These are phyloP conservation scores for Cryptococcus jaspeensis DNA, from an alignment of 1,284 basidiomycete species.

Conservation along the genomic window DNA sequence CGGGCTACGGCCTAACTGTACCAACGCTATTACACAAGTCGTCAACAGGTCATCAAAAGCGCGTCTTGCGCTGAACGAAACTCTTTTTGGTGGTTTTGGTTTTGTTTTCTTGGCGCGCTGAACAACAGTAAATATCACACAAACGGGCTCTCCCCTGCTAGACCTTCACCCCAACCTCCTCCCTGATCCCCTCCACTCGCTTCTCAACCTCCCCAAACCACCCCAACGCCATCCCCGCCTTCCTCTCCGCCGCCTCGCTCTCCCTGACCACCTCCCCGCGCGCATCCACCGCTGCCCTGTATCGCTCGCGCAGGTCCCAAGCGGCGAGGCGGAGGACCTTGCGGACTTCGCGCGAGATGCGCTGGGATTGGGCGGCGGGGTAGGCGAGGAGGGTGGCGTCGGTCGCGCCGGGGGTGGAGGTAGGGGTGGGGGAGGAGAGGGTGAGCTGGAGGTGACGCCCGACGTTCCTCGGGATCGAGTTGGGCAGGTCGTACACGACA, in stretches of 20 bases:
- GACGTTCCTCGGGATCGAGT: constrained; percentile 85
- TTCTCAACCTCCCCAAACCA: constrained; percentile 66
- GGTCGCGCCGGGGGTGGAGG: constrained; percentile 31
- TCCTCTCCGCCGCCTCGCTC: constrained; percentile 71
- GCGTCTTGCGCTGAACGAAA: neutral
- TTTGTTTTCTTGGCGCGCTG: neutral
- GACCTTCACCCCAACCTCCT: constrained; percentile 41
- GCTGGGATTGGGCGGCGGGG: constrained; percentile 66
- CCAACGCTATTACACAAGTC: constrained; percentile 1
- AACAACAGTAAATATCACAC: neutral
- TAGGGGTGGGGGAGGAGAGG: constrained; percentile 46
- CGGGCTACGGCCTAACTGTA: no score
- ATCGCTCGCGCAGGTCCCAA: constrained; percentile 86
- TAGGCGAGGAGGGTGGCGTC: constrained; percentile 54
- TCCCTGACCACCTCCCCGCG: constrained; percentile 70
- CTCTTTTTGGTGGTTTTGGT: neutral
- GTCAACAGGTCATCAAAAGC: constrained; percentile 1
- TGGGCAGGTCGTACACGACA: constrained; percentile 83
- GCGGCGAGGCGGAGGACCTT: constrained; percentile 91
- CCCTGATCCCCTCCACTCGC: constrained; percentile 60
- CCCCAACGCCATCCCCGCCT: constrained; percentile 67
- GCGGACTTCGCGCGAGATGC: constrained; percentile 82
- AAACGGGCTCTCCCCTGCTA: constrained; percentile 1
- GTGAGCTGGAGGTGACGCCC: constrained; percentile 66
- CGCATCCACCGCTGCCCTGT: constrained; percentile 76